phyloP scores from a whole-genome alignment of 805 yeast species.

The Candida xyloterini region DNA sequence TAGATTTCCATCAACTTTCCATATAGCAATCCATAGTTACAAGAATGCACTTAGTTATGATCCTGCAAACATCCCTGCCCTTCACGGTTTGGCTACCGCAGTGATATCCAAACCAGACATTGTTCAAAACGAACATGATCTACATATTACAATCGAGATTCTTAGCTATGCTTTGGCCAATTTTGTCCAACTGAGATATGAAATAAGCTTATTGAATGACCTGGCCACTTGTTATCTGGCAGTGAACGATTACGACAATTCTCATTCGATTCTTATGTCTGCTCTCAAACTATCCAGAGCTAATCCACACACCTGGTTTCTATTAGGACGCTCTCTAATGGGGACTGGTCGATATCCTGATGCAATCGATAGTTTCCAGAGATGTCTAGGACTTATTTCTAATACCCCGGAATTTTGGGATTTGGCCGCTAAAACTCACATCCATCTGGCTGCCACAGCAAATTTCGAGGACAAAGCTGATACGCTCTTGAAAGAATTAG shows the following conservation, averaged over 20 bases:
- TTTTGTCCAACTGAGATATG: slow-evolving; percentile 38
- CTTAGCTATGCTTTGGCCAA: slow-evolving; percentile 38
- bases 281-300: slow-evolving; percentile 23
- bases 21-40: slow-evolving; percentile 42
- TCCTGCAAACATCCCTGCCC: slow-evolving; percentile 38
- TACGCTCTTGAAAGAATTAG: slow-evolving; percentile 46
- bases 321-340: slow-evolving; percentile 48
- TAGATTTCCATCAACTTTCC: slow-evolving; percentile 35
- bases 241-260: slow-evolving; percentile 47
- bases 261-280: slow-evolving; percentile 36
- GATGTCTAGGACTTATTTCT: slow-evolving; percentile 40
- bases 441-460: slow-evolving; percentile 55
- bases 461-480: slow-evolving; percentile 50
- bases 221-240: slow-evolving; percentile 50
- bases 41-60: slow-evolving; percentile 43
- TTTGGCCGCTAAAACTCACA: slow-evolving; percentile 49
- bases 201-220: slow-evolving; percentile 44
- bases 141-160: slow-evolving; percentile 39
- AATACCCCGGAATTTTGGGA: slow-evolving; percentile 37
- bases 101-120: slow-evolving; percentile 28
- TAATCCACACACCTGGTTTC: slow-evolving; percentile 45
- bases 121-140: slow-evolving; percentile 26
- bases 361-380: slow-evolving; percentile 46
- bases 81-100: slow-evolving; percentile 42
- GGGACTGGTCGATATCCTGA: slow-evolving; percentile 42